phyloP scores from a whole-genome alignment of 2,329 filamentous ascomycete species.

The Cercospora zeae-maydis region DNA sequence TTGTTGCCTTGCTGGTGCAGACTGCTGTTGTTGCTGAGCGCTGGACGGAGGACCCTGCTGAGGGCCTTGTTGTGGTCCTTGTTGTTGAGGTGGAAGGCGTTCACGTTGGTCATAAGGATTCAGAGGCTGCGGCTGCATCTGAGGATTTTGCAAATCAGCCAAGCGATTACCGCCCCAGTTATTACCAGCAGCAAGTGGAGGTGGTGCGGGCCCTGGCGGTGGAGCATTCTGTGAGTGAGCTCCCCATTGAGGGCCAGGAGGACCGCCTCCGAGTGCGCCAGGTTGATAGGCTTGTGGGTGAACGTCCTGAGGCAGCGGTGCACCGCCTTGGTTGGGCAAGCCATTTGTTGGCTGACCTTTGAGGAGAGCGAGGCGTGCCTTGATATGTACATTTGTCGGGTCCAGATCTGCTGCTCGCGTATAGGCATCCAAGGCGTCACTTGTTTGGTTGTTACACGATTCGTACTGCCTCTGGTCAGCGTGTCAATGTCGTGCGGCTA shows the following conservation, averaged over 20 bases:
- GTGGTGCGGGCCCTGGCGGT: conserved; percentile 61
- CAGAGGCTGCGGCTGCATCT: conserved; percentile 60
- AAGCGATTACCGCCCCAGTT: conserved; percentile 66
- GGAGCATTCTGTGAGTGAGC: conserved; percentile 66
- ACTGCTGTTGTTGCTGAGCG: conserved; percentile 41
- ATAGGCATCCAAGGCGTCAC: conserved; percentile 92
- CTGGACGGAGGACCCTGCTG: conserved; percentile 26
- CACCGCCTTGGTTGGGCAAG: conserved; percentile 65
- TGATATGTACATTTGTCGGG: conserved; percentile 90
- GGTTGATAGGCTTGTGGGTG: conserved; percentile 92
- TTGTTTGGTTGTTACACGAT: conserved; percentile 98
- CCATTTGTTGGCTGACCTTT: conserved; percentile 70
- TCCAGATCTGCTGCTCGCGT: conserved; percentile 92
- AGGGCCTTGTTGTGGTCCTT: conserved; percentile 42
- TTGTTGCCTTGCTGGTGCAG: conserved; percentile 24
- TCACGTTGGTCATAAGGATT: conserved; percentile 83
- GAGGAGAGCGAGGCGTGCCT: conserved; percentile 84
- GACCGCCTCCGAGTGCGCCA: conserved; percentile 69
- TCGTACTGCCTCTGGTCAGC: conserved; percentile 67
- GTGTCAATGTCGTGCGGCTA: background rate
- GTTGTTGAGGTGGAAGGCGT: conserved; percentile 63
- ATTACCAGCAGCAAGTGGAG: conserved; percentile 48
- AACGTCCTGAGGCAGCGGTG: conserved; percentile 90
- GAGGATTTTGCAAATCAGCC: conserved; percentile 68
- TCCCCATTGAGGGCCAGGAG: conserved; percentile 85